Evolutionary conservation across 1,139 yeast species (phyloP).

Genomic region (Candida tetrigidarum): DNA sequence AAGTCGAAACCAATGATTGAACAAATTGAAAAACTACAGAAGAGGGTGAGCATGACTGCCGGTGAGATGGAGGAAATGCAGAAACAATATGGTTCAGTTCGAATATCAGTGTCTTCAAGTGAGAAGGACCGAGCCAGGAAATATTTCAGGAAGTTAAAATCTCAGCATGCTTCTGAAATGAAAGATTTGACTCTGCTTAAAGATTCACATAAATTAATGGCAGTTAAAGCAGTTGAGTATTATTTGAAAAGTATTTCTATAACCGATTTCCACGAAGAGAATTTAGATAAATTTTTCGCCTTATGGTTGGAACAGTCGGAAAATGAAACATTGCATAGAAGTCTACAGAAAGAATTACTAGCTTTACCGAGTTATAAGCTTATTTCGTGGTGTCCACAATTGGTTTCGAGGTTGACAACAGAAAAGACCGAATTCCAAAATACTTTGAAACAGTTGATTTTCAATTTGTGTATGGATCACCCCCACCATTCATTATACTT

Average conservation of each 20-base stretch:
- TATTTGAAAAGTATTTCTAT: slow-evolving; percentile 59
- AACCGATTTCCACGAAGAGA: slow-evolving; percentile 56
- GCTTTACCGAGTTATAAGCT: slow-evolving; percentile 62
- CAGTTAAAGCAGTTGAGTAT: slow-evolving; percentile 59
- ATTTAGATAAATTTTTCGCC: slow-evolving; percentile 77
- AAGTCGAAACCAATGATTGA: slow-evolving; percentile 47
- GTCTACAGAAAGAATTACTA: slow-evolving; percentile 34
- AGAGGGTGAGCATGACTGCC: slow-evolving; percentile 40
- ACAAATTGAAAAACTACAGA: slow-evolving; percentile 46
- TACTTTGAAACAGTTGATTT: slow-evolving; percentile 53
- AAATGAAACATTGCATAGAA: slow-evolving; percentile 41
- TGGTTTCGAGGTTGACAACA: slow-evolving; percentile 68
- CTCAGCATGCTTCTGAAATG: slow-evolving; percentile 53
- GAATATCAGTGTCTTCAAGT: slow-evolving; percentile 38
- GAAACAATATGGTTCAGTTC: slow-evolving; percentile 38
- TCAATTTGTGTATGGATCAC: slow-evolving; percentile 57
- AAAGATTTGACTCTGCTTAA: slow-evolving; percentile 46
- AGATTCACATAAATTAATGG: slow-evolving; percentile 45
- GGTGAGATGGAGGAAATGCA: slow-evolving; percentile 55
- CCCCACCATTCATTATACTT: slow-evolving; percentile 82
- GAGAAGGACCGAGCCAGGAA: slow-evolving; percentile 56
- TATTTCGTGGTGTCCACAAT: slow-evolving; percentile 82
- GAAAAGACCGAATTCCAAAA: slow-evolving; percentile 58
- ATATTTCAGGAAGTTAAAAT: slow-evolving; percentile 51
- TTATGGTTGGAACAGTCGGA: slow-evolving; percentile 76